Evolutionary conservation across 23 red algal genomes (phyloP), one percentile per base, ranked within the genome.

Genomic region (Cyanidiococcus yangmingshanensis): DNA sequence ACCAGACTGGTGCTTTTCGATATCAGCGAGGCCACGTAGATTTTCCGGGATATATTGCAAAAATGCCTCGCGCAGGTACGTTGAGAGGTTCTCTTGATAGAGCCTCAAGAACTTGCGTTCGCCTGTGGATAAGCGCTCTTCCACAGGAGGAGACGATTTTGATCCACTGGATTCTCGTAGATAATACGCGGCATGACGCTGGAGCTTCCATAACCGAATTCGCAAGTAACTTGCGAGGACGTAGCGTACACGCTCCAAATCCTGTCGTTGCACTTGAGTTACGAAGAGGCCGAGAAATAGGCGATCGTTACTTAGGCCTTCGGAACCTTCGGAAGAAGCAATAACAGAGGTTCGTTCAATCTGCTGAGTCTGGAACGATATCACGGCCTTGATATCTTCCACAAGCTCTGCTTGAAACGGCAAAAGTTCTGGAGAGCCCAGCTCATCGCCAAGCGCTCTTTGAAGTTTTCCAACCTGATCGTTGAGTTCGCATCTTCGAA

Each of bases 141-240:
- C 7, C n/a, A 12, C 7, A 29, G n/a, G 15, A 7, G 15, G 63
- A 12, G 63, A 71, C 12, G 12, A 7, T n/a, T n/a, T n/a, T n/a
- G n/a, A n/a, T 54, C 45, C 45, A 15, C 21, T 21, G 45, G 45
- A 7, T 30, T 71, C 63, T 29, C 27, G 63, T 29, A 17, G 32
- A 29, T 71, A 71, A 29, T 71, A 35, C 7, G 63, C 32, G 15
- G 63, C 63, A 35, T 71, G 63, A 12, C 63, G 63, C 32, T 71
- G 63, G n/a, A 35, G n/a, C 63, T 71, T 71, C 63, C 63, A 71
- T 17, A 71, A 30, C 32, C 63, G 63, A 25, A 71, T 29, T 2
- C 63, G 63, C 21, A 32, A 71, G 32, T 71, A 71, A 29, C 32
- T 71, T 7, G n/a, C n/a, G 3, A 71, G 63, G 16, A 35, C 7